Evolutionary conservation across 305 asterid species (phyloP), one percentile per base, ranked within the genome.

Genomic region (Fraxinus nigra): DNA sequence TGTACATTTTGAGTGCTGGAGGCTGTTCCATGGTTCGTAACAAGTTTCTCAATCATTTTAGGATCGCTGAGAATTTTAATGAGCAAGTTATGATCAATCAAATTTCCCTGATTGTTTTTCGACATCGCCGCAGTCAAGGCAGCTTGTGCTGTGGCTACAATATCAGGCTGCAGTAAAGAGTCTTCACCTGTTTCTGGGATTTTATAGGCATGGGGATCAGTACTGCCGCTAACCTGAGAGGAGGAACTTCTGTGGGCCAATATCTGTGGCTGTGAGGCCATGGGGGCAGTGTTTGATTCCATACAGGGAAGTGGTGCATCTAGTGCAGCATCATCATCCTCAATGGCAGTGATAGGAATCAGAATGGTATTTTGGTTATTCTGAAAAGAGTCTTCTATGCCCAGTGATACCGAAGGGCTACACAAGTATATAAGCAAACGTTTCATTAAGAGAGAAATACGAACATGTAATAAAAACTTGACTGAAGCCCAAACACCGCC

Each of bases 321-420:
- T 7, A 72, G 35, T 26, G 80, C 84, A 20, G 65, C 76, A 69
- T 88, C 92, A 48, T 87, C 95, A 4, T 92, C 97, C 87, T 94
- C 98, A 18, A 90, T 85, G 37, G 93, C 89, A 4, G 90, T 89
- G 63, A 89, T 51, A 33, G 94, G 95, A 77, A 92, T 81, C 70
- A 86, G 48, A 63, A 87, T 88, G 16, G 87, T 85, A 48, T 73
- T 70, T 20, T 79, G 87, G 18, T 89, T 92, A 70, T 63, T 51
- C 28, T 70, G 51, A 34, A 8, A 35, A 3, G 88, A 70, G 78
- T 80, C 85, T 9, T 85, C 89, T 10, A 69, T 81, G 6, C 73
- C 73, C 16, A 13, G 28, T 61, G 61, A 75, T 24, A 13, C 48
- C 4, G 86, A 48, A 56, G 97, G 97, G 86, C 98, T 92, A 89